Conservation (phyloP, 1,284 basidiomycete genomes). For the Puccinia triticina region DNA sequence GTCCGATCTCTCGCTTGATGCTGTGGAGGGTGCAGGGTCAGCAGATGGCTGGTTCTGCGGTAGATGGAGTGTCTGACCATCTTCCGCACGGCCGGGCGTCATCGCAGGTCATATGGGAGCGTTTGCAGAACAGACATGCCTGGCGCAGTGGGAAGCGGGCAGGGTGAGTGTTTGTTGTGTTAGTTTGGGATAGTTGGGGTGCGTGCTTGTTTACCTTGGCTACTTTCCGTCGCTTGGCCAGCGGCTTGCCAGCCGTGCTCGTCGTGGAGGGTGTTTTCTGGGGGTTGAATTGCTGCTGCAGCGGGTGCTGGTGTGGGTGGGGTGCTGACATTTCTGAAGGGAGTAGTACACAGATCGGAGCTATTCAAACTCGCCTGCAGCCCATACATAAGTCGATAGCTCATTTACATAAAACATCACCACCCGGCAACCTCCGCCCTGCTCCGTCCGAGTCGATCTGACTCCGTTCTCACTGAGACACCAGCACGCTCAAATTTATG, state of each 20-base stretch:
- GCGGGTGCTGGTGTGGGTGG: no score
- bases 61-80: no score
- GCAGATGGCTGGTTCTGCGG: no score
- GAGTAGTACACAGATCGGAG: no score
- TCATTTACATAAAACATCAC: no score
- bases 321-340: background rate
- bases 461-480: no score
- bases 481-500: no score
- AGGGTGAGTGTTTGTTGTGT: background rate
- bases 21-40: constrained; percentile 64
- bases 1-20: constrained; percentile 86
- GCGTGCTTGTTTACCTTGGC: constrained; percentile 13
- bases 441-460: no score
- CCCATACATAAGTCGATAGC: no score
- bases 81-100: constrained; percentile 80
- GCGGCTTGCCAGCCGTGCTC: no score
- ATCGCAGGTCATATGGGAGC: constrained; percentile 76
- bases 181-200: background rate
- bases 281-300: background rate
- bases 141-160: background rate
- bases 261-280: background rate
- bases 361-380: no score
- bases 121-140: constrained; percentile 51
- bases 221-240: constrained; percentile 23
- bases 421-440: no score